phyloP scores from a whole-genome alignment of 2,329 filamentous ascomycete genomes.

The Colletotrichum graminicola region DNA sequence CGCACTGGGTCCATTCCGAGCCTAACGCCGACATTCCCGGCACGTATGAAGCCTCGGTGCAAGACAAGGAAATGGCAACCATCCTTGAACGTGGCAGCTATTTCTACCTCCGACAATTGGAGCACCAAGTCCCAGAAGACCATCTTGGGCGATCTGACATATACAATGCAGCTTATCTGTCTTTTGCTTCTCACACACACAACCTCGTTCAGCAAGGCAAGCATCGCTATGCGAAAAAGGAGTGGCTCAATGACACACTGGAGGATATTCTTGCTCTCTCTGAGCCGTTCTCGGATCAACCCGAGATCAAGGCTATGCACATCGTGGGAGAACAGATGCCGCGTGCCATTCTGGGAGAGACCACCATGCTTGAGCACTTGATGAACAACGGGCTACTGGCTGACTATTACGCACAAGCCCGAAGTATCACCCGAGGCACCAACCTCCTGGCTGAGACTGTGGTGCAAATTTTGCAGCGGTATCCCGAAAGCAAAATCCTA shows the following conservation, averaged over 20 bases:
- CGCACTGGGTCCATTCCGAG: conserved; percentile 21
- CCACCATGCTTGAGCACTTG: conserved; percentile 54
- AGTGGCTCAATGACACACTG: conserved; percentile 18
- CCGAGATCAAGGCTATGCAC: conserved; percentile 19
- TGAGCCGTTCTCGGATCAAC: not conserved
- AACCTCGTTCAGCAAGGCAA: conserved; percentile 45
- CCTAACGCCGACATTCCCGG: conserved; percentile 45
- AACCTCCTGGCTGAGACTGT: conserved; percentile 16
- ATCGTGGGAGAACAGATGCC: conserved; percentile 44
- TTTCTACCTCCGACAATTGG: conserved; percentile 22
- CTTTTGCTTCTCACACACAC: conserved; percentile 38
- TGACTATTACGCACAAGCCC: conserved; percentile 49
- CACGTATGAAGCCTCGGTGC: conserved; percentile 33
- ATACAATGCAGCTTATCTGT: conserved; percentile 21
- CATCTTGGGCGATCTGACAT: conserved; percentile 1
- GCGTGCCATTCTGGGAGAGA: conserved; percentile 50
- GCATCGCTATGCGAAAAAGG: conserved; percentile 43
- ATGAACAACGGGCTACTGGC: conserved; percentile 51
- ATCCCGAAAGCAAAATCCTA: conserved; percentile 46
- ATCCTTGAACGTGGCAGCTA: conserved; percentile 16
- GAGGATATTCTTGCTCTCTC: conserved; percentile 1
- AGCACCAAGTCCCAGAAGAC: conserved; percentile 3
- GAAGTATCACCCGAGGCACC: conserved; percentile 23
- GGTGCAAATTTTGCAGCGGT: conserved; percentile 53
- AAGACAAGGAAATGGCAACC: conserved; percentile 28